Base-by-base conservation (phyloP, 768 basidiomycete species). In the Serendipita sp. region DNA sequence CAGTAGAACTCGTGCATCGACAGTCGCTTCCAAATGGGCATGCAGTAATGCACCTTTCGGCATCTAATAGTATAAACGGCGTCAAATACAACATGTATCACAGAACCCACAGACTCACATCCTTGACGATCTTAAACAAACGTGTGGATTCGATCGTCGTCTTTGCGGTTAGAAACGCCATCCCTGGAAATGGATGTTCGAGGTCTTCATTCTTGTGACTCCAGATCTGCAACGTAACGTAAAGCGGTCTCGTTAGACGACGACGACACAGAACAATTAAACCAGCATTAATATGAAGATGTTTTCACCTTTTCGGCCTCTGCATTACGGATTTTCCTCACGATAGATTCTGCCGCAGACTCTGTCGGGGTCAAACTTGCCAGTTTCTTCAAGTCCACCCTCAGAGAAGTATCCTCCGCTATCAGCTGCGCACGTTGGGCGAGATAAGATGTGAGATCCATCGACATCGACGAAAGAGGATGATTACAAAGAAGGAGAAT, bases 11-110 rank as follows among this genome's bases (percentile, higher is more conserved):
- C 74, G 70, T 0, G 77, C 78, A 63, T 85, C 81, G 28, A 87
- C 84, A 0, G 82, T 86, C 18, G 86, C 84, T 69, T 87, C 86
- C n/a, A 90, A 75, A 70, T 90, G 88, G 0, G 78, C 81, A 68
- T 90, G 88, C 13, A 91, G 75, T 2, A 90, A 76, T 0, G 80
- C 86, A 45, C 88, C 89, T 73, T 89, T 90, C 1, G 88, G 88
- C 85, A 90, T 88, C 85, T 86, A 32, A 34, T 28, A 2, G 41
- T 44, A 18, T 52, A 46, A 46, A 41, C 4, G 2, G 38, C 10
- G 23, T 38, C 18, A 47, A 52, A 51, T 45, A 63, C 56, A 44
- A 1, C 5, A 41, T 44, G 16, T 34, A 36, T 34, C 63, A 11
- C 44, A 28, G n/a, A 38, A 8, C 44, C 60, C 41, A 54, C 7